Percentiles rank a stretch among this genome's conserved stretches.
phyloP scores from a whole-genome alignment of 306 rosid species.

The Fagus sylvatica region DNA sequence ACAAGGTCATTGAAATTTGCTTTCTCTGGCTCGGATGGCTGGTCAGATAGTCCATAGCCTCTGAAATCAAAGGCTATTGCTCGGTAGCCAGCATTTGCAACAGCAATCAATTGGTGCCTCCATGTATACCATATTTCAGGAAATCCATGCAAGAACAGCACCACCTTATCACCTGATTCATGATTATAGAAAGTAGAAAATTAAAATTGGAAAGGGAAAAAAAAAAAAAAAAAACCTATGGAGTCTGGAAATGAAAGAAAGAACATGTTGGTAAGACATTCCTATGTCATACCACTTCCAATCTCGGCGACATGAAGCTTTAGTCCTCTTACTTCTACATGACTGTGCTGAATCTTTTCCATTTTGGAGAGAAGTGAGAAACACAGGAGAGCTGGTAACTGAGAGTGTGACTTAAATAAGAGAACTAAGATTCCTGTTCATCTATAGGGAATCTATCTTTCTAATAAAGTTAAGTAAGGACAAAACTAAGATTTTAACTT shows the following conservation, averaged over 20 bases:
- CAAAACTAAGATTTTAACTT: no score
- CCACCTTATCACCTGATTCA: conserved; percentile 55
- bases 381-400: not conserved
- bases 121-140: conserved; percentile 86
- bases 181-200: not conserved
- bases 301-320: conserved; percentile 72
- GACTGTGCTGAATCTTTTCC: conserved; percentile 60
- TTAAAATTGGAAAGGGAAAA: not conserved
- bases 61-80: conserved; percentile 70
- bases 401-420: no score
- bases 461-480: no score
- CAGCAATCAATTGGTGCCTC: conserved; percentile 72
- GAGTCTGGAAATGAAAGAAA: not conserved
- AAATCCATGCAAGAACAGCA: conserved; percentile 74
- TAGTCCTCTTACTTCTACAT: conserved; percentile 61
- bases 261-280: not conserved
- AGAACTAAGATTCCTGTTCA: no score
- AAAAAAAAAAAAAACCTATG: no score
- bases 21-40: conserved; percentile 53
- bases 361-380: conserved; percentile 19
- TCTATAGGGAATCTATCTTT: no score
- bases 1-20: conserved; percentile 42
- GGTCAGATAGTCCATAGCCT: conserved; percentile 81
- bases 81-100: conserved; percentile 62
- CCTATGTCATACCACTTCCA: conserved; percentile 36